Evolutionary conservation across 352 stramenopile genomes (phyloP).

Genomic region (Pythium brachiatum): DNA sequence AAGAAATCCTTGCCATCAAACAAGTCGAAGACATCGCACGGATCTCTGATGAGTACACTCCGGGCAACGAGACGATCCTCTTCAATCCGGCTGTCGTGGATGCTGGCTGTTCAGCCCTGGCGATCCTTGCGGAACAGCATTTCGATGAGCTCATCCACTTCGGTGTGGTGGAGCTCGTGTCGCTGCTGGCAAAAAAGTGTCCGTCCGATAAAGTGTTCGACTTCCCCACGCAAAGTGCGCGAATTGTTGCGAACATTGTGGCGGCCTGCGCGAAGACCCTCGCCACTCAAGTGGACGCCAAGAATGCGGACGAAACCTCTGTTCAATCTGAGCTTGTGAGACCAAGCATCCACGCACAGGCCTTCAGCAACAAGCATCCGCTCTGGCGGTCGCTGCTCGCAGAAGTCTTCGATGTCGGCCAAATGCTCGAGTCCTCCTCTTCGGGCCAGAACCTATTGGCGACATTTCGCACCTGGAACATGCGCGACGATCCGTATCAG

Average conservation of each 20-base stretch:
- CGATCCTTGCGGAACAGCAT: slow-evolving; percentile 65
- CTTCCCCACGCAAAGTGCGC: slow-evolving; percentile 56
- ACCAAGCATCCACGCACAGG: background rate
- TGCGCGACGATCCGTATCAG: slow-evolving; percentile 58
- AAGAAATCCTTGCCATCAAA: slow-evolving; percentile 69
- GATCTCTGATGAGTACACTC: slow-evolving; percentile 70
- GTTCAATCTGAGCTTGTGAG: background rate
- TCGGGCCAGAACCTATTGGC: slow-evolving; percentile 45
- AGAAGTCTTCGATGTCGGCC: slow-evolving; percentile 56
- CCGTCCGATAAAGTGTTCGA: slow-evolving; percentile 33
- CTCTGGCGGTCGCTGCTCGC: slow-evolving; percentile 31
- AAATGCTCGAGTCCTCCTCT: slow-evolving; percentile 39
- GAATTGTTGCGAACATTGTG: slow-evolving; percentile 75
- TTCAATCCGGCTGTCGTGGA: slow-evolving; percentile 74
- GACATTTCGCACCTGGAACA: slow-evolving; percentile 37
- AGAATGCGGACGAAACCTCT: background rate
- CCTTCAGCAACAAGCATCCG: slow-evolving; percentile 2
- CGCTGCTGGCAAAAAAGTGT: slow-evolving; percentile 43
- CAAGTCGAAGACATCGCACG: slow-evolving; percentile 76
- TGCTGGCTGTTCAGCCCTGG: slow-evolving; percentile 60
- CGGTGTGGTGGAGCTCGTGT: slow-evolving; percentile 59
- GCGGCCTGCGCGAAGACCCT: slow-evolving; percentile 50
- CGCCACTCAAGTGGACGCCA: background rate
- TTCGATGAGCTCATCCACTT: slow-evolving; percentile 60
- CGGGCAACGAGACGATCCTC: slow-evolving; percentile 68